A percentile compares a stretch with the other conserved stretches of the same genome.
Evolutionary conservation across 164 flowering plant genomes (phyloP).

Genomic region (Annona squamosa): DNA sequence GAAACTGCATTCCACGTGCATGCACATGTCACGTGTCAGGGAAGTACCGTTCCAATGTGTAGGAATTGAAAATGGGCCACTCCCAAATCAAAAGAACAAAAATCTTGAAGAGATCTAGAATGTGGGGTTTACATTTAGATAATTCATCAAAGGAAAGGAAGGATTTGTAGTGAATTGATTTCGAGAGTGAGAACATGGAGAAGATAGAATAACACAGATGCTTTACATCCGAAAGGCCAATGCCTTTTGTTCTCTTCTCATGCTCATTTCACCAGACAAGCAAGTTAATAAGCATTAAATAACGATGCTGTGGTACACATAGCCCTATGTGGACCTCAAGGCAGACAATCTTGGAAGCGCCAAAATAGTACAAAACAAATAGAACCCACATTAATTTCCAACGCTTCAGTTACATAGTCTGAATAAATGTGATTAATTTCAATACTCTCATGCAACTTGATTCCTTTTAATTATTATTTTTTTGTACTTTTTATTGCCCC

Average conservation of each 20-base stretch:
- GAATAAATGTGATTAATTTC: not conserved
- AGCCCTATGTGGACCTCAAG: not conserved
- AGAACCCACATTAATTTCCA: too few species aligned
- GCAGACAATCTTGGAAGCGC: not conserved
- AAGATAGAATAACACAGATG: not conserved
- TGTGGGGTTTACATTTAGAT: not conserved
- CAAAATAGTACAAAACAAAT: not conserved
- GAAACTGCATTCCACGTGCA: not conserved
- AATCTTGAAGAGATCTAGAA: not conserved
- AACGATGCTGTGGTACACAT: not conserved
- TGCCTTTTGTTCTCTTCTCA: not conserved
- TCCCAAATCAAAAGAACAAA: not conserved
- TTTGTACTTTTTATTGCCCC: too few species aligned
- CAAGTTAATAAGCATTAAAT: not conserved
- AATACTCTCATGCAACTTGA: not conserved
- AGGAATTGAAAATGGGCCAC: not conserved
- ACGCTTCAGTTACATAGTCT: not conserved
- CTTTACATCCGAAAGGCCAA: not conserved
- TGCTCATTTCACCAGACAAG: not conserved
- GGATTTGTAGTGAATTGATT: not conserved
- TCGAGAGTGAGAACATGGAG: not conserved
- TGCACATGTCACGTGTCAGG: not conserved
- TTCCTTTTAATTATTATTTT: not conserved
- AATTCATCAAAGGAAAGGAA: not conserved
- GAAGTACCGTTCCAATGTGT: not conserved